phyloP scores from a whole-genome alignment of 2,329 filamentous ascomycete genomes.

The Onygenales sp. region DNA sequence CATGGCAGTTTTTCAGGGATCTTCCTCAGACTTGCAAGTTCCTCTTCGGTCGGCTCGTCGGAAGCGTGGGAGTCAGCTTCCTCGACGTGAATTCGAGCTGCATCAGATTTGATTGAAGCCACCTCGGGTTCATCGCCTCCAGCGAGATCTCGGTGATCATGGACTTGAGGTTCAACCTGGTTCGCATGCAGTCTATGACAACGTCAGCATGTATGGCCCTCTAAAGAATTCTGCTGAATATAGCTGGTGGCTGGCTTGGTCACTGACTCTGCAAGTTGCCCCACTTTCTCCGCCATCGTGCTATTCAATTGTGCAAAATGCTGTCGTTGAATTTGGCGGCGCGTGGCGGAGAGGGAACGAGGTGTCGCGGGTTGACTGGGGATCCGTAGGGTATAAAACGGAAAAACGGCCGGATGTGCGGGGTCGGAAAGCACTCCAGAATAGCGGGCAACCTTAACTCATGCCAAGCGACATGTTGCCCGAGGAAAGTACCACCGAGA shows the following conservation, averaged over 20 bases:
- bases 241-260: neutral
- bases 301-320: constrained; percentile 16
- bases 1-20: constrained; percentile 46
- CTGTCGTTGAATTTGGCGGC: no score
- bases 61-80: neutral
- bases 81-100: neutral
- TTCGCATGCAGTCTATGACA: neutral
- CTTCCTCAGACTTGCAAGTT: constrained; percentile 42
- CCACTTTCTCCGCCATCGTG: neutral
- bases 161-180: neutral
- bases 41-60: constrained; percentile 41
- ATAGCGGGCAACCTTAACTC: no score
- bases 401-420: no score
- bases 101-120: neutral
- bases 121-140: neutral
- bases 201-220: neutral
- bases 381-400: no score
- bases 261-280: neutral
- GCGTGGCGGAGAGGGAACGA: neutral
- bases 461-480: no score
- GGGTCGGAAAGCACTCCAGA: no score
- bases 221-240: neutral
- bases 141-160: neutral
- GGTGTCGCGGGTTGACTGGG: neutral
- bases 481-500: no score